Base-by-base conservation (phyloP, 768 basidiomycete species). In the Kwoniella sp. region DNA sequence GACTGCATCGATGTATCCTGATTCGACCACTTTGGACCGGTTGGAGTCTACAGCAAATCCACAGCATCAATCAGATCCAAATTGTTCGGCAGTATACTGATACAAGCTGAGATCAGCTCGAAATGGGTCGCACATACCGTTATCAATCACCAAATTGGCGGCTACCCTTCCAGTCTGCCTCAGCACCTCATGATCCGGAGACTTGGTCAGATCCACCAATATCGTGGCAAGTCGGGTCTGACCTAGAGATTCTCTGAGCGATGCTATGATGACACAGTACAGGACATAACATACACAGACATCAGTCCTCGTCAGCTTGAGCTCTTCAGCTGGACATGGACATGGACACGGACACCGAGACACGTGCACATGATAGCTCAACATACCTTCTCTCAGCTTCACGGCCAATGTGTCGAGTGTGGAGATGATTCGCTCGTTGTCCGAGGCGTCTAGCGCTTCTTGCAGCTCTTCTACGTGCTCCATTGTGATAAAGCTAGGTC, bases 141-240 rank as follows among this genome's bases (percentile, higher is more conserved):
- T 55, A 37, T 61, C 66, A 11, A 63, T 51, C 1, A 63, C 58
- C 4, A 67, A 34, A 52, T 67, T 67, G 1, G 66, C 66, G 25
- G 66, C 61, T 20, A 63, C 66, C 52, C 66, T 50, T 0, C 55
- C 66, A 23, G 62, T 55, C 37, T 67, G 66, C 17, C 55, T 58
- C 12, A 50, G 15, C 13, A 55, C 12, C 23, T 60, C 29, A 13
- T 17, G 11, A 20, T 65, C 57, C 29, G n/a, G 8, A 13, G 22
- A 45, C 25, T 50, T 64, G 5, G 37, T n/a, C 30, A 61, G 26
- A 4, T 48, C 31, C 8, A 50, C 41, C 52, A 66, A 30, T 22
- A 50, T 15, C 23, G 11, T 25, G 26, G 59, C 59, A 1, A 66
- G 54, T 29, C 47, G 13, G 22, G 61, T 58, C 8, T 62, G 41